These are phyloP conservation scores for Chenopodium album DNA, from an alignment of 148 eudicot species.

Conservation along the genomic window DNA sequence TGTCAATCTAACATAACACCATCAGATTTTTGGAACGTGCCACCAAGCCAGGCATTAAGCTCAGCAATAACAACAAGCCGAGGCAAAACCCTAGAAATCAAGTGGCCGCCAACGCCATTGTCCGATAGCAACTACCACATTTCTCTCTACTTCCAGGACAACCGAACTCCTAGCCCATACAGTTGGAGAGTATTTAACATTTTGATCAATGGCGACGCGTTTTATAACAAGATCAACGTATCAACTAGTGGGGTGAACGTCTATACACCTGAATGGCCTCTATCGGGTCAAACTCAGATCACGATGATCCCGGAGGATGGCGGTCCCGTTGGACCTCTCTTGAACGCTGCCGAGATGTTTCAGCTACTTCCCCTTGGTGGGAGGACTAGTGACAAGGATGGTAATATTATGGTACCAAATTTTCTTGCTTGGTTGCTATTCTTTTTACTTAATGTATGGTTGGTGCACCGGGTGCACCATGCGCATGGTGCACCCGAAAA, in stretches of 20 bases:
- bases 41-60: conserved; percentile 56
- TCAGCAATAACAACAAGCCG: conserved; percentile 60
- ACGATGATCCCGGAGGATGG: conserved; percentile 41
- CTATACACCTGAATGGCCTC: conserved; percentile 63
- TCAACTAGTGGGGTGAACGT: conserved; percentile 60
- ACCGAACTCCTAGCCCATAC: conserved; percentile 60
- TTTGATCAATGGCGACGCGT: conserved; percentile 45
- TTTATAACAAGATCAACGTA: conserved; percentile 53
- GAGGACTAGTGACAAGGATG: conserved; percentile 59
- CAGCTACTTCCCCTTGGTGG: conserved; percentile 50
- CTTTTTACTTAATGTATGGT: no score
- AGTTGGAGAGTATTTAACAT: conserved; percentile 87
- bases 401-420: conserved; percentile 34
- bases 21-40: conserved; percentile 77
- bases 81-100: conserved; percentile 53
- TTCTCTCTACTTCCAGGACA: conserved; percentile 84
- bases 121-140: conserved; percentile 55
- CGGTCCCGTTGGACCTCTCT: conserved; percentile 71
- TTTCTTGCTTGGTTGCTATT: background rate
- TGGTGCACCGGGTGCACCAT: no score
- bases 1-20: conserved; percentile 47
- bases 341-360: conserved; percentile 80
- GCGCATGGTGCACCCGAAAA: no score
- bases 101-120: conserved; percentile 65
- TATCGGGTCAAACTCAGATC: conserved; percentile 52